Evolutionary conservation across 2,329 filamentous ascomycete species (phyloP), one percentile per base, ranked within the genome.

Genomic region (Drechslerella dactyloides): DNA sequence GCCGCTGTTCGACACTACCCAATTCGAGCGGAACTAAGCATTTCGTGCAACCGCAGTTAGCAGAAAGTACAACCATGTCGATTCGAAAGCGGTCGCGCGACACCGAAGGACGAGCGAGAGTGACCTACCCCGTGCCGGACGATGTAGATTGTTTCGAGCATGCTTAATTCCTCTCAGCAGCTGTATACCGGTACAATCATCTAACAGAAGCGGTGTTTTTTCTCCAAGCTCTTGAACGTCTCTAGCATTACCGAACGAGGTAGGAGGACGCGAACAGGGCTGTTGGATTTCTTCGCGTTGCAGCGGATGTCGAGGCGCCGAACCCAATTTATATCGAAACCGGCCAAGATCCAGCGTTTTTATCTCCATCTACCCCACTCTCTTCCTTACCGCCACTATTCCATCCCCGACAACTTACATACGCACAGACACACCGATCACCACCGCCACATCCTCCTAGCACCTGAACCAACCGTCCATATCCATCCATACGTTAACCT

Each of bases 1-100:
- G 59, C 94, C 93, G 40, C 90, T 93, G 73, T 84, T 82, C 80
- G 97, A 88, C 72, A 97, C 90, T 48, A 86, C 86, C 91, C 93
- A 97, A 79, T 90, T 92, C 74, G 90, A 89, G 74, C 94, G 91
- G 80, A 96, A 96, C 93, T 96, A 64, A 35, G 11, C 13, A 27
- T 21, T 66, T n/a, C n/a, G 58, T 44, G 52, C 73, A 19, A 63
- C 40, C 52, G 30, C 27, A 30, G 54, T 30, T 27, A 64, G 50
- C 63, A 44, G n/a, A n/a, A n/a, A n/a, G n/a, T n/a, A n/a, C n/a
- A n/a, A n/a, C n/a, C n/a, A n/a, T n/a, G n/a, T n/a, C n/a, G n/a
- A n/a, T n/a, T n/a, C n/a, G n/a, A n/a, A n/a, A n/a, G n/a, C n/a
- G n/a, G n/a, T n/a, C n/a, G n/a, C n/a, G 51, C 65, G 51, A 66